These are phyloP conservation scores for Acanthamoeba triangularis DNA, from an alignment of 208 protist genomes.

Conservation along the genomic window DNA sequence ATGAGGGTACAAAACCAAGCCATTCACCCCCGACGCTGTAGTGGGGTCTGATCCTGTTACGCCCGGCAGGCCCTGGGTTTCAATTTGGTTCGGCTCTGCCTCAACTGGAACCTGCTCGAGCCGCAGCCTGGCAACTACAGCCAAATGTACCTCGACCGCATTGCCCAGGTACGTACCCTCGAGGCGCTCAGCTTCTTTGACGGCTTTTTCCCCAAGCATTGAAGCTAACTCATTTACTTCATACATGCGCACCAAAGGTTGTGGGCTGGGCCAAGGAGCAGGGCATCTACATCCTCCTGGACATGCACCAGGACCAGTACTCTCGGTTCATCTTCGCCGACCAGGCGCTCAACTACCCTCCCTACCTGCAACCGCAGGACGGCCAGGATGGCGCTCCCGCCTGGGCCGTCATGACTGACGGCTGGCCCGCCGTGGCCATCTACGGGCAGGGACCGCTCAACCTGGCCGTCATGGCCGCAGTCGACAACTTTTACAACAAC, in stretches of 20 bases:
- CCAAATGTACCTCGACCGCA: slow-evolving; percentile 1
- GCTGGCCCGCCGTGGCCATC: neutral
- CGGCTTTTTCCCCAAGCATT: too few relatives aligned
- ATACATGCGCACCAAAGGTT: neutral
- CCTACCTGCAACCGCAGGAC: neutral
- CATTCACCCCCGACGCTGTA: too few relatives aligned
- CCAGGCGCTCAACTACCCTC: neutral
- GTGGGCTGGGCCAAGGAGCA: slow-evolving; percentile 34
- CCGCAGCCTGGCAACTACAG: slow-evolving; percentile 8
- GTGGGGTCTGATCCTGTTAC: too few relatives aligned
- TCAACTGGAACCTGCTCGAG: slow-evolving; percentile 43
- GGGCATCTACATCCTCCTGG: neutral
- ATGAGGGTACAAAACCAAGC: neutral
- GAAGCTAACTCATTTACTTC: neutral
- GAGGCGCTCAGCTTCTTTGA: neutral
- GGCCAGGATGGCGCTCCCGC: neutral
- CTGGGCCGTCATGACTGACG: slow-evolving; percentile 1
- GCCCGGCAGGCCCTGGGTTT: neutral
- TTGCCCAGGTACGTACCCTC: neutral
- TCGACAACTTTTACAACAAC: slow-evolving; percentile 38
- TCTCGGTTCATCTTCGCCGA: slow-evolving; percentile 14
- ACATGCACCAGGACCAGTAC: slow-evolving; percentile 67
- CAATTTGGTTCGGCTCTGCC: neutral
- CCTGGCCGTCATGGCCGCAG: neutral
- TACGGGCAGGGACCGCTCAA: neutral